phyloP scores from a whole-genome alignment of 2,329 filamentous ascomycete genomes.

The Talaromyces amestolkiae region DNA sequence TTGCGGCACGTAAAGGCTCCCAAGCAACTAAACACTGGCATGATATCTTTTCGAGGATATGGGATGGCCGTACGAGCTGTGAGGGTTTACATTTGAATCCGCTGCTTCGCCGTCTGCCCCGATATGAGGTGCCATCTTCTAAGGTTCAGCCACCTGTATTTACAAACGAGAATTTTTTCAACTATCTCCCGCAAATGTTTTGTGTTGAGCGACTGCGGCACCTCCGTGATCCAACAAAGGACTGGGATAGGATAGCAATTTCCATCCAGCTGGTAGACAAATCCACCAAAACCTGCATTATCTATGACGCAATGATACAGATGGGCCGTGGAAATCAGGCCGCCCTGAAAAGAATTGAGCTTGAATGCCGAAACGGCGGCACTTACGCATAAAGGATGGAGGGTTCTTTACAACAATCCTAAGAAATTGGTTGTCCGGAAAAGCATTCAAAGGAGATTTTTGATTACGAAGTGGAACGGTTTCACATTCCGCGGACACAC shows the following conservation, averaged over 20 bases:
- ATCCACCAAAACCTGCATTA: neutral
- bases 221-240: neutral
- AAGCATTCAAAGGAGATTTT: neutral
- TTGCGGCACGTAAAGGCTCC: conserved; percentile 10
- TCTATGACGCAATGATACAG: neutral
- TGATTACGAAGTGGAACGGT: neutral
- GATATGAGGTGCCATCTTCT: neutral
- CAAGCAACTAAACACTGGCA: conserved; percentile 18
- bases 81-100: neutral
- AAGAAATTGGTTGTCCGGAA: neutral
- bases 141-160: neutral
- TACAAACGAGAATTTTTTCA: neutral
- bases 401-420: neutral
- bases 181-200: conserved; percentile 1
- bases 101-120: neutral
- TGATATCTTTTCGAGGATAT: conserved; percentile 12
- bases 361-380: neutral
- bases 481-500: neutral
- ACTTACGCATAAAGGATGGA: neutral
- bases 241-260: neutral
- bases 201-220: conserved; percentile 4
- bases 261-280: neutral
- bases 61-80: conserved; percentile 2
- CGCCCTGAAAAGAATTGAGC: neutral
- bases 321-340: neutral